phyloP scores from a whole-genome alignment of 202 grass and related monocot species.

The Dendrocalamus latiflorus region DNA sequence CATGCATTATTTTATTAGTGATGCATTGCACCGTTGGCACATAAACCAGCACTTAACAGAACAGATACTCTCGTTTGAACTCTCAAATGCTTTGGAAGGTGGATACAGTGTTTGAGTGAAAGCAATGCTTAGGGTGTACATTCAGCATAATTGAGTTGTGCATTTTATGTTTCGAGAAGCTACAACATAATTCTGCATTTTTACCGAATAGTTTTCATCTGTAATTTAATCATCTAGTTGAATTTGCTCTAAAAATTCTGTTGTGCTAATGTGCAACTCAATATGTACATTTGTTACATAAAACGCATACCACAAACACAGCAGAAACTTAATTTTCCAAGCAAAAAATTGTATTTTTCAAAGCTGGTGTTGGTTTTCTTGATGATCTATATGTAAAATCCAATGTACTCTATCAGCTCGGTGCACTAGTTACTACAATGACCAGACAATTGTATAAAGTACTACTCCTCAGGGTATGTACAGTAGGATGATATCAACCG shows the following conservation, averaged over 20 bases:
- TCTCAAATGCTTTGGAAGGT: not conserved
- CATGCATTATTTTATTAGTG: not conserved
- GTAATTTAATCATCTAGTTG: not conserved
- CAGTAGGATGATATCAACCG: too few relatives aligned
- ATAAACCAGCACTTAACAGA: not conserved
- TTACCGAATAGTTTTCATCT: not conserved
- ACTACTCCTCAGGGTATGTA: too few relatives aligned
- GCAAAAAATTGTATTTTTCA: not conserved
- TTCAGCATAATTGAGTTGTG: not conserved
- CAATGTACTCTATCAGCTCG: not conserved
- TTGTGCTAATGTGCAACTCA: not conserved
- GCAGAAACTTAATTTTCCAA: not conserved
- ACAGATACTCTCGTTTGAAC: conserved; percentile 2
- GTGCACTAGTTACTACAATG: not conserved
- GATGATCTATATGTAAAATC: not conserved
- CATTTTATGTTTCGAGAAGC: not conserved
- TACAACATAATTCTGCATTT: not conserved
- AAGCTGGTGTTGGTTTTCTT: not conserved
- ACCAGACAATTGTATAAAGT: conserved; percentile 8
- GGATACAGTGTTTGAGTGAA: not conserved
- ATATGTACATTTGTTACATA: not conserved
- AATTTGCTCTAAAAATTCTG: not conserved
- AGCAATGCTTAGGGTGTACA: not conserved
- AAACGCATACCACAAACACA: not conserved
- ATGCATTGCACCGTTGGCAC: not conserved